A percentile compares a stretch with the other conserved stretches of the same genome.
Conservation (phyloP, 2,329 filamentous ascomycete species). For the Orbilia brochopaga region DNA sequence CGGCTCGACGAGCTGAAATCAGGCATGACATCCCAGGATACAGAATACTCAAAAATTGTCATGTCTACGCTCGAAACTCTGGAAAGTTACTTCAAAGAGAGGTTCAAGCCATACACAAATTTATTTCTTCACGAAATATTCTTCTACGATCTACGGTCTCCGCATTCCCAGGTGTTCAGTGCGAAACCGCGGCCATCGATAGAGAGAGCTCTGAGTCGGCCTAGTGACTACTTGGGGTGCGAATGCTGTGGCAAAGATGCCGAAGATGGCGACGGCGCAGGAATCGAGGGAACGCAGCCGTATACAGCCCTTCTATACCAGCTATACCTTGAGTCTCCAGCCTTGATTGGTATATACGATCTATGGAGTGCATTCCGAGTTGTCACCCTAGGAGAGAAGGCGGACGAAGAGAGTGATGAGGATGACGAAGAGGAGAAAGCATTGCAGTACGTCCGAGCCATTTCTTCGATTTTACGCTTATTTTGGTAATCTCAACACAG, state of each 20-base stretch:
- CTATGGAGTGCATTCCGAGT: conserved; percentile 77
- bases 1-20: conserved; percentile 78
- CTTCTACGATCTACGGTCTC: conserved; percentile 74
- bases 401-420: conserved; percentile 59
- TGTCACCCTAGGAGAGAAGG: conserved; percentile 63
- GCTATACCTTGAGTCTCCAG: conserved; percentile 73
- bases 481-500: background rate
- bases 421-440: conserved; percentile 63
- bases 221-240: conserved; percentile 79
- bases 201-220: conserved; percentile 73
- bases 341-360: conserved; percentile 78
- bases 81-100: conserved; percentile 60
- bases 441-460: conserved; percentile 43
- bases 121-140: conserved; percentile 74
- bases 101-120: conserved; percentile 60
- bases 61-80: conserved; percentile 65
- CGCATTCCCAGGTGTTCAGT: conserved; percentile 71
- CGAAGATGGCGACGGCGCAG: conserved; percentile 55
- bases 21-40: conserved; percentile 72
- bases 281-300: conserved; percentile 62
- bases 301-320: conserved; percentile 77
- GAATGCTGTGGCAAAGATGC: conserved; percentile 67
- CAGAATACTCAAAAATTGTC: conserved; percentile 71
- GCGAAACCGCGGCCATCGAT: conserved; percentile 73
- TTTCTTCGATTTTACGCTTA: background rate